These are phyloP conservation scores for Mycena leptocephala DNA, from an alignment of 768 basidiomycete species.

Conservation along the genomic window DNA sequence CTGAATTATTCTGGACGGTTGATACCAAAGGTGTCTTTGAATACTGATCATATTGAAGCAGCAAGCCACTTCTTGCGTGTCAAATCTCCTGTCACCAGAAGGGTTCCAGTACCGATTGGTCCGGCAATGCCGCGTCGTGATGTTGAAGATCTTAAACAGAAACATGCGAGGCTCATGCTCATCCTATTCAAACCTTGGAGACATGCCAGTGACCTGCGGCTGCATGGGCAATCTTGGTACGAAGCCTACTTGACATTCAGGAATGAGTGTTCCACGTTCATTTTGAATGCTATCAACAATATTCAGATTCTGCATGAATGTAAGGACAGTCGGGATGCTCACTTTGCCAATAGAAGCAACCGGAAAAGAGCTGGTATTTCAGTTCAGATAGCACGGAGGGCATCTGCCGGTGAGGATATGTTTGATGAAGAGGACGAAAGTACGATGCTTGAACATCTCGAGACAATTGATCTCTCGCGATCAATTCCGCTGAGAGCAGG, in stretches of 20 bases:
- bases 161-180: neutral
- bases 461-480: neutral
- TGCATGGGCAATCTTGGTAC: neutral
- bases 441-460: neutral
- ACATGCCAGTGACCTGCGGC: neutral
- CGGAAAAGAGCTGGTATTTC: neutral
- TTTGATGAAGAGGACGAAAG: neutral
- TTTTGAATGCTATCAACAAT: slow-evolving; percentile 28
- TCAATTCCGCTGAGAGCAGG: neutral
- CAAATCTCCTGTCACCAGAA: no score
- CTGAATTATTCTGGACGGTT: no score
- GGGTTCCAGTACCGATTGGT: neutral
- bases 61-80: no score
- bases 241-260: neutral
- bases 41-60: no score
- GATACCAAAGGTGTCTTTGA: no score
- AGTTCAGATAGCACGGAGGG: neutral
- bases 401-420: neutral
- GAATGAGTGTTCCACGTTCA: neutral
- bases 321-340: slow-evolving; percentile 10
- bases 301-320: slow-evolving; percentile 23
- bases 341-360: neutral
- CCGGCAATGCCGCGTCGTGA: neutral
- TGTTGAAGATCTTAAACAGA: neutral
- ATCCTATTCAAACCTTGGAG: slow-evolving; percentile 3